These are phyloP conservation scores for Quercus variabilis DNA, from an alignment of 306 rosid species.

Conservation along the genomic window DNA sequence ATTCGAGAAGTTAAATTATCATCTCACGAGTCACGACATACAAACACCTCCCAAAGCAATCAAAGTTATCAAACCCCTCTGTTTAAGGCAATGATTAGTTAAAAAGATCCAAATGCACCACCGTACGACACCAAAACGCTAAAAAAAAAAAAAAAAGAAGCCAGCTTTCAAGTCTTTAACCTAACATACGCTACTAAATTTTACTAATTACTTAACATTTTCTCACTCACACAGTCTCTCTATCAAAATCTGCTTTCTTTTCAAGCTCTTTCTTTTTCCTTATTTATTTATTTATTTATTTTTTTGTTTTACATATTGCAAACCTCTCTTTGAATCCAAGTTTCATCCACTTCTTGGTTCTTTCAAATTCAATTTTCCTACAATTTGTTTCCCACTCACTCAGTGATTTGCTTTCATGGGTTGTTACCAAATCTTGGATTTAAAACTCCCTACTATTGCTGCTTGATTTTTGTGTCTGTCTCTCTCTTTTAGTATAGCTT, in stretches of 20 bases:
- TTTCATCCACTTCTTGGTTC: slow-evolving; percentile 35
- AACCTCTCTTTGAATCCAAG: slow-evolving; percentile 75
- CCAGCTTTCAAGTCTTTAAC: no score
- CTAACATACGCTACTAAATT: no score
- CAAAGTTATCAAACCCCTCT: no score
- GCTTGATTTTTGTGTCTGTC: slow-evolving; percentile 4
- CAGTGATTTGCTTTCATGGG: slow-evolving; percentile 28
- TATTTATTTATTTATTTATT: not conserved
- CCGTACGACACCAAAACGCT: no score
- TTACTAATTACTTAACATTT: no score
- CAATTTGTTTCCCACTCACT: slow-evolving; percentile 16
- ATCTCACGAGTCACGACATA: no score
- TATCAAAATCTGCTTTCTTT: not conserved
- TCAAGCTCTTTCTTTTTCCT: slow-evolving; percentile 1
- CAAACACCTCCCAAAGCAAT: no score
- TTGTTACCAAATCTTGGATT: slow-evolving; percentile 44
- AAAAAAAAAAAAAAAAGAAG: no score
- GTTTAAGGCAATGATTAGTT: no score
- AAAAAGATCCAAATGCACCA: no score
- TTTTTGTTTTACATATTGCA: slow-evolving; percentile 9
- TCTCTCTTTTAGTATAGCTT: slow-evolving; percentile 16
- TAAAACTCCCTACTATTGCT: slow-evolving; percentile 1
- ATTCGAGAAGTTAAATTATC: no score
- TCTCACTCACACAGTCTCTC: not conserved
- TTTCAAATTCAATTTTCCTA: slow-evolving; percentile 31